Base-by-base conservation (phyloP, 1,284 basidiomycete species). In the Moesziomyces sp. region DNA sequence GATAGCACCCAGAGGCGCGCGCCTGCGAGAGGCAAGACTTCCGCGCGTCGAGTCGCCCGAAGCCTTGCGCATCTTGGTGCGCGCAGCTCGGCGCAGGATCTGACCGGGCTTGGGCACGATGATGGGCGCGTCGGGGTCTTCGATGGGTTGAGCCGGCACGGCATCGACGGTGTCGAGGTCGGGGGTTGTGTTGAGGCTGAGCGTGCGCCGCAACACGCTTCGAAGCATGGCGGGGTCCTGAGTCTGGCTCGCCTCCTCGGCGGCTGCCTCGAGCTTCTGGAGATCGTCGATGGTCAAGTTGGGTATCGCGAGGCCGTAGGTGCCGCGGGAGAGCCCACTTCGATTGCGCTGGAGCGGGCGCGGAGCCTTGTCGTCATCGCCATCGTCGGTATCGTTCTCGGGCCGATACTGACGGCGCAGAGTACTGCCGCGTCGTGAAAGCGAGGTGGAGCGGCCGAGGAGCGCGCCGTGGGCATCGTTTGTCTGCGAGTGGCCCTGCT, bases 61-160 rank as follows among this genome's bases (percentile, higher is more conserved):
- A n/a, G 90, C 87, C 86, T 97, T 99, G 58, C 96, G 90, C 79
- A 97, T 97, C 87, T 94, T 95, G 3, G 96, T 99, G 21, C 95
- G 90, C 9, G 93, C 94, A 13, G 93, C 90, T 47, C 96, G 91
- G 30, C 94, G 92, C 14, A 99, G 87, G 77, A 95, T 94, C 83
- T 91, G 91, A 14, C 92, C 92, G 1, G 93, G 93, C 48, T 91
- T 90, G 35, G 92, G 93, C 6, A 94, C 89, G 63, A 97, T 91
- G 77, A 97, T 92, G 26, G 94, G 95, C 24, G 89, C 88, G 85
- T 97, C 94, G 3, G 90, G 91, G 78, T 93, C 92, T 74, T 93
- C 91, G n/a, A 71, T 50, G 16, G 69, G 59, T n/a, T 72, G 56
- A 6, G 52, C 46, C 10, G 69, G 69, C 46, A 67, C 57, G 19